Evolutionary conservation across 805 yeast species (phyloP).

Genomic region (Wilhelminamyces savonicus): DNA sequence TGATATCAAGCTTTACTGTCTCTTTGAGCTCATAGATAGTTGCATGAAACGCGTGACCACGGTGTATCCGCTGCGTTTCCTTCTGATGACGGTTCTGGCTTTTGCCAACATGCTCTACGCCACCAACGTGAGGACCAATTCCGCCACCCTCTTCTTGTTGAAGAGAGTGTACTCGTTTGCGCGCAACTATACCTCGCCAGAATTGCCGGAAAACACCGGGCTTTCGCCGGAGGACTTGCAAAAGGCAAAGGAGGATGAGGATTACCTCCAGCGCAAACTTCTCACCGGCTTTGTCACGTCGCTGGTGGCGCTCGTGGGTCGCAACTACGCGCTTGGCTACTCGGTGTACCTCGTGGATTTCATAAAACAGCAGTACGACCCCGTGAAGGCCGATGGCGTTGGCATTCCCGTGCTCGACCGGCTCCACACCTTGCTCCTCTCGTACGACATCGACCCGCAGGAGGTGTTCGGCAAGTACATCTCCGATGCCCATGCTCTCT

Average conservation of each 20-base stretch:
- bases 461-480: slow-evolving; percentile 29
- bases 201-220: slow-evolving; percentile 36
- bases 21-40: slow-evolving; percentile 58
- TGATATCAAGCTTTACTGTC: slow-evolving; percentile 55
- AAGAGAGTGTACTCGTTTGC: slow-evolving; percentile 62
- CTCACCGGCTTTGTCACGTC: slow-evolving; percentile 58
- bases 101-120: slow-evolving; percentile 44
- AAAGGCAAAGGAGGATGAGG: slow-evolving; percentile 46
- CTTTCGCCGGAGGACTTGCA: slow-evolving; percentile 31
- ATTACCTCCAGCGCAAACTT: slow-evolving; percentile 56
- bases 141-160: slow-evolving; percentile 28
- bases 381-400: slow-evolving; percentile 12
- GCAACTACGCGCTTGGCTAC: slow-evolving; percentile 11
- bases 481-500: slow-evolving; percentile 34
- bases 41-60: slow-evolving; percentile 60
- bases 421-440: slow-evolving; percentile 39
- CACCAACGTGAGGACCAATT: slow-evolving; percentile 3
- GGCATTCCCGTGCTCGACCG: slow-evolving; percentile 17
- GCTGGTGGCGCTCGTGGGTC: slow-evolving; percentile 32
- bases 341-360: slow-evolving; percentile 16
- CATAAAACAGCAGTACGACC: slow-evolving; percentile 10
- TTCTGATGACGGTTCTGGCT: slow-evolving; percentile 61
- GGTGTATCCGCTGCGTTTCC: slow-evolving; percentile 70
- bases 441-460: slow-evolving; percentile 62
- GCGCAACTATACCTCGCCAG: slow-evolving; percentile 38